These are phyloP conservation scores for Phytophthora quininea DNA, from an alignment of 352 stramenopile species.

Conservation along the genomic window DNA sequence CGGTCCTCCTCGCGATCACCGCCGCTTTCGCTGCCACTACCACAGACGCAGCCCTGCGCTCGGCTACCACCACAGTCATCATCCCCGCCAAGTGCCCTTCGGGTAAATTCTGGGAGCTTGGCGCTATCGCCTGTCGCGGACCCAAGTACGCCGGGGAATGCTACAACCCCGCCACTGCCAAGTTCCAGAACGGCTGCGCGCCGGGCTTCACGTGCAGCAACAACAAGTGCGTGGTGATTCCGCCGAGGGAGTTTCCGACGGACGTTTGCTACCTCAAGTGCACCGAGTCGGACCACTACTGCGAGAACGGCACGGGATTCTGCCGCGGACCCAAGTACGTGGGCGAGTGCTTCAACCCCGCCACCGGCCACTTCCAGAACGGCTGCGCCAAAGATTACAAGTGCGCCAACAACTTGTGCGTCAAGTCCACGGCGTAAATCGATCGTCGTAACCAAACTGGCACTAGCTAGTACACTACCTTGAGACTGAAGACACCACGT, in stretches of 20 bases:
- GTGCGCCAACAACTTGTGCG: conserved; percentile 37
- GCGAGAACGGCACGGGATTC: conserved; percentile 28
- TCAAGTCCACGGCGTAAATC: conserved; percentile 21
- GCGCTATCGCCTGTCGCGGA: conserved; percentile 1
- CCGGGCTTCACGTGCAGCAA: conserved; percentile 35
- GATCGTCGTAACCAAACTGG: neutral
- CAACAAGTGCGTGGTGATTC: conserved; percentile 33
- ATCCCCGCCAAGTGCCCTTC: neutral
- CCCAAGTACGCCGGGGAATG: conserved; percentile 2
- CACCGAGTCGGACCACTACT: conserved; percentile 32
- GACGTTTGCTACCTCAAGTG: conserved; percentile 34
- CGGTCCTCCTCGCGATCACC: neutral
- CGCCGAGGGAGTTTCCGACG: conserved; percentile 20
- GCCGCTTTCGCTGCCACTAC: neutral
- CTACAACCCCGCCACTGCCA: conserved; percentile 17
- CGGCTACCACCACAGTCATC: neutral
- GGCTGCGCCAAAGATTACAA: conserved; percentile 25
- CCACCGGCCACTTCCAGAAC: conserved; percentile 29
- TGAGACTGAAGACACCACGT: too few species aligned
- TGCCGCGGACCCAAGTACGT: conserved; percentile 24
- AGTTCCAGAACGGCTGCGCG: conserved; percentile 34
- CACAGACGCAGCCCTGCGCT: neutral
- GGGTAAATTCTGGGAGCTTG: neutral
- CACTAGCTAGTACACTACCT: neutral
- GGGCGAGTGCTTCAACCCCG: conserved; percentile 41